Conservation (phyloP, 2,329 filamentous ascomycete genomes). For the Ophiocordyceps australis region DNA sequence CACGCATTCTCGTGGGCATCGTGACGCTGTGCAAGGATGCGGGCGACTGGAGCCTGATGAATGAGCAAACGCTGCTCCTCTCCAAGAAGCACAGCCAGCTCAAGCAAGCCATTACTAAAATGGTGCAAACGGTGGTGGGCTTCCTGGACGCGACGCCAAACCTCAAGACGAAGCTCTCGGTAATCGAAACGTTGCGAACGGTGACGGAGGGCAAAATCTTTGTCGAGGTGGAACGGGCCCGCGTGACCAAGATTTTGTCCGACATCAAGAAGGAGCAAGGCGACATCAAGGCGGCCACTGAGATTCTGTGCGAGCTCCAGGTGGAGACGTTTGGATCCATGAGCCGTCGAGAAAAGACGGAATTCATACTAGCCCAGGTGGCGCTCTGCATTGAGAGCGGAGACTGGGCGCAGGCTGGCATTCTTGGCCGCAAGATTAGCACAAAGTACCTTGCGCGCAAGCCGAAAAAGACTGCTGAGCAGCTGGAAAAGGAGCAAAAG, state of each 20-base stretch:
- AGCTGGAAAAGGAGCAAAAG: conserved; percentile 81
- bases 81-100: conserved; percentile 99
- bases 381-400: conserved; percentile 84
- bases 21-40: conserved; percentile 89
- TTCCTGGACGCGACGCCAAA: conserved; percentile 79
- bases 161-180: conserved; percentile 72
- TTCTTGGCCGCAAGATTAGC: conserved; percentile 92
- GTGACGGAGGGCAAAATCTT: conserved; percentile 99
- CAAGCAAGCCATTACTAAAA: conserved; percentile 96
- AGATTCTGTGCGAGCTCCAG: conserved; percentile 91
- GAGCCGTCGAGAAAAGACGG: conserved; percentile 92
- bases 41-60: conserved; percentile 84
- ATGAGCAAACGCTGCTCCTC: conserved; percentile 86
- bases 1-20: conserved; percentile 69
- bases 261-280: conserved; percentile 96
- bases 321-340: conserved; percentile 99
- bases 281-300: conserved; percentile 74
- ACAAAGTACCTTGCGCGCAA: conserved; percentile 81
- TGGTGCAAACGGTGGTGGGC: conserved; percentile 91
- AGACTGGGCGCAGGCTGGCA: conserved; percentile 91
- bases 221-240: conserved; percentile 92
- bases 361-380: conserved; percentile 94
- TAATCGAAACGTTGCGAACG: conserved; percentile 88
- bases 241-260: conserved; percentile 85
- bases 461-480: conserved; percentile 76